Conservation (phyloP, 345 rosid genomes). For the Eucalyptus sp. region DNA sequence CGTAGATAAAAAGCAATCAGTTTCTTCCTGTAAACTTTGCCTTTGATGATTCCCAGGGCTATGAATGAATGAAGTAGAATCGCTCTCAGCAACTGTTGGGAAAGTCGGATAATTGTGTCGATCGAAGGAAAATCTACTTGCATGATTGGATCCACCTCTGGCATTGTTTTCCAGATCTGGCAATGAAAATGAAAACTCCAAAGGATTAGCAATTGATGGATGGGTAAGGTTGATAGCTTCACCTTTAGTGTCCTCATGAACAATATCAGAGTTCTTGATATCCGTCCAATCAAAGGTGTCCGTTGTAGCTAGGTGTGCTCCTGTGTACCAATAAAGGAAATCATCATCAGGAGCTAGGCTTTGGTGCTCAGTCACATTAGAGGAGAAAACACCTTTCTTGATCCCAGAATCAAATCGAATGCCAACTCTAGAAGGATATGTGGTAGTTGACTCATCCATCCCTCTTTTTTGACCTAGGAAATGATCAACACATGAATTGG, state of each 20-base stretch:
- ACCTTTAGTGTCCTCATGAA: slow-evolving; percentile 28
- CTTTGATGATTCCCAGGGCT: slow-evolving; percentile 11
- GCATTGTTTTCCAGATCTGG: slow-evolving; percentile 30
- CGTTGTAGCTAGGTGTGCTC: slow-evolving; percentile 9
- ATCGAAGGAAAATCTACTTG: slow-evolving; percentile 43
- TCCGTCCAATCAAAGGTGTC: slow-evolving; percentile 12
- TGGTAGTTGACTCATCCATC: slow-evolving; percentile 9
- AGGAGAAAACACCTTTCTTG: neutral
- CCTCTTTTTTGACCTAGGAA: slow-evolving; percentile 20
- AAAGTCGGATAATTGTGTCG: slow-evolving; percentile 20
- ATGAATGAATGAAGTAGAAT: slow-evolving; percentile 20
- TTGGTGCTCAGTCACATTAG: slow-evolving; percentile 9
- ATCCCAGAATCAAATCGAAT: slow-evolving; percentile 1
- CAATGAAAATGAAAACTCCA: slow-evolving; percentile 14
- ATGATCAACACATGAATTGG: neutral
- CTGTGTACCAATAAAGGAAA: slow-evolving; percentile 10
- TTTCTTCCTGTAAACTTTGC: slow-evolving; percentile 4
- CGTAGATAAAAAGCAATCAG: slow-evolving; percentile 1
- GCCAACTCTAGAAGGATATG: slow-evolving; percentile 7
- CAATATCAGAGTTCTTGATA: slow-evolving; percentile 10
- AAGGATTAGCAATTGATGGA: slow-evolving; percentile 13
- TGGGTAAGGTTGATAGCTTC: slow-evolving; percentile 44
- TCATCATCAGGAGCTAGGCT: slow-evolving; percentile 9
- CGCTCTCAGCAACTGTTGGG: slow-evolving; percentile 32
- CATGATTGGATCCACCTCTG: slow-evolving; percentile 27